Percentiles rank a stretch among this genome's conserved stretches.
Conservation (phyloP, 2,329 filamentous ascomycete species). For the Paraphoma sp. region DNA sequence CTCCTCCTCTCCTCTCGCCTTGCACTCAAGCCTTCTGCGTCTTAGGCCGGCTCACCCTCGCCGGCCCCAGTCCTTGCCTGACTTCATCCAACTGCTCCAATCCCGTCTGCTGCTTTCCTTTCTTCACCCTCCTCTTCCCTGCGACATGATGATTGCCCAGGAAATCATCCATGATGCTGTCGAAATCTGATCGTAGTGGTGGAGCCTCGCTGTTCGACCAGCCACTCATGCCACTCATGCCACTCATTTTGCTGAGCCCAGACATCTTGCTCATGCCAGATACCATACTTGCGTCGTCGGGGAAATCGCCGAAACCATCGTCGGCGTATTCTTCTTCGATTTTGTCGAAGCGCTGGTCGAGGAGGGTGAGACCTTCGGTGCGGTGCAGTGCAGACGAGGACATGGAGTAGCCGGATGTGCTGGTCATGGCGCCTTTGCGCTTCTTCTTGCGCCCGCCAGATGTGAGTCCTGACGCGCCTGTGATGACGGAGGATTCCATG, state of each 20-base stretch:
- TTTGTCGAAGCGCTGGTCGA: constrained; percentile 90
- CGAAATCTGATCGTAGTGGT: constrained; percentile 78
- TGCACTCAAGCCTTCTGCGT: not conserved
- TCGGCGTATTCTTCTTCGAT: constrained; percentile 81
- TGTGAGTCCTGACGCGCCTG: constrained; percentile 71
- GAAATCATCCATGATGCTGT: constrained; percentile 92
- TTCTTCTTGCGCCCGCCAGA: constrained; percentile 83
- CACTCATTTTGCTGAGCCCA: constrained; percentile 50
- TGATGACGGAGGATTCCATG: constrained; percentile 73
- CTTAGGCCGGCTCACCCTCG: constrained; percentile 58
- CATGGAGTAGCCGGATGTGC: constrained; percentile 88
- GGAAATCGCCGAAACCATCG: constrained; percentile 40
- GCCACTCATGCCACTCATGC: constrained; percentile 40
- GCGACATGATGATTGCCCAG: constrained; percentile 74
- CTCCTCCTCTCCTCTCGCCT: not conserved
- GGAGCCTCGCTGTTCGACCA: constrained; percentile 49
- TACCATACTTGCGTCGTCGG: constrained; percentile 54
- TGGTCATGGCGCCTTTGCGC: constrained; percentile 91
- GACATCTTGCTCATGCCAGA: constrained; percentile 61
- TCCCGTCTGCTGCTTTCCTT: constrained; percentile 80
- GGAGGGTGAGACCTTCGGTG: constrained; percentile 82
- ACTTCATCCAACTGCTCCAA: constrained; percentile 92
- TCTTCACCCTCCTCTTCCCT: constrained; percentile 75
- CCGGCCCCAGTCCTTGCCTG: constrained; percentile 77
- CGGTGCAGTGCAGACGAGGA: constrained; percentile 85